Evolutionary conservation across 1,284 basidiomycete genomes (phyloP).

Genomic region (Leccinum angustisporum): DNA sequence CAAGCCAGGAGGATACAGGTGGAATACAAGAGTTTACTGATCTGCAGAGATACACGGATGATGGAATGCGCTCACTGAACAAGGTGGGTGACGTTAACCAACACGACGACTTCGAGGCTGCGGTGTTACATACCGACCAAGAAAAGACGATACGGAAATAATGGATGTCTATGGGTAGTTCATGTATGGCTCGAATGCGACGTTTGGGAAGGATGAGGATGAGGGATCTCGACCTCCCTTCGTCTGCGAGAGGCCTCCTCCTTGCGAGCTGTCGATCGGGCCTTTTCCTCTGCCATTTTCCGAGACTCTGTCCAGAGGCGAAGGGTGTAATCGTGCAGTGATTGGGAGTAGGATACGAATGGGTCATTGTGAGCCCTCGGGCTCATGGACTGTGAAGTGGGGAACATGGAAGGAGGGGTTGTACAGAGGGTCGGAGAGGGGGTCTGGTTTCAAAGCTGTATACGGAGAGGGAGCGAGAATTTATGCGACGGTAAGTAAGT

Average conservation of each 20-base stretch:
- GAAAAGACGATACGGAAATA: background rate
- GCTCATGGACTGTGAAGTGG: constrained; percentile 12
- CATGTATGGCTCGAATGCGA: constrained; percentile 18
- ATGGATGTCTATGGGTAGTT: constrained; percentile 9
- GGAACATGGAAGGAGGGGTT: constrained; percentile 16
- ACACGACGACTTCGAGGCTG: constrained; percentile 4
- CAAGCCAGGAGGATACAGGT: constrained; percentile 4
- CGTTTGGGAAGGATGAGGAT: constrained; percentile 1
- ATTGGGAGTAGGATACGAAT: constrained; percentile 56
- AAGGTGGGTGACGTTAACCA: constrained; percentile 13
- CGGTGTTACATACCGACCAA: constrained; percentile 20
- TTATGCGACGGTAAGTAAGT: constrained; percentile 23
- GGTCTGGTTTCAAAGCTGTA: constrained; percentile 5
- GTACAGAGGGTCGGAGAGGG: background rate
- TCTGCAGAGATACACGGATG: constrained; percentile 17
- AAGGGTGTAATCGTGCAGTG: constrained; percentile 67
- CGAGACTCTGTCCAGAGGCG: constrained; percentile 67
- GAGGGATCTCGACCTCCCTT: constrained; percentile 17
- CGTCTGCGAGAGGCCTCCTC: constrained; percentile 29
- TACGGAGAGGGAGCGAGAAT: constrained; percentile 15
- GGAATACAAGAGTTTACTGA: constrained; percentile 19
- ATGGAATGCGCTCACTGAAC: constrained; percentile 17
- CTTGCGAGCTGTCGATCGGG: constrained; percentile 32
- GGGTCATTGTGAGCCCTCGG: constrained; percentile 34
- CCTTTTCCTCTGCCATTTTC: constrained; percentile 55